A percentile compares a stretch with the other conserved stretches of the same genome.
Evolutionary conservation across 345 rosid genomes (phyloP).

Genomic region (thale cress (Arabidopsis thaliana)): DNA sequence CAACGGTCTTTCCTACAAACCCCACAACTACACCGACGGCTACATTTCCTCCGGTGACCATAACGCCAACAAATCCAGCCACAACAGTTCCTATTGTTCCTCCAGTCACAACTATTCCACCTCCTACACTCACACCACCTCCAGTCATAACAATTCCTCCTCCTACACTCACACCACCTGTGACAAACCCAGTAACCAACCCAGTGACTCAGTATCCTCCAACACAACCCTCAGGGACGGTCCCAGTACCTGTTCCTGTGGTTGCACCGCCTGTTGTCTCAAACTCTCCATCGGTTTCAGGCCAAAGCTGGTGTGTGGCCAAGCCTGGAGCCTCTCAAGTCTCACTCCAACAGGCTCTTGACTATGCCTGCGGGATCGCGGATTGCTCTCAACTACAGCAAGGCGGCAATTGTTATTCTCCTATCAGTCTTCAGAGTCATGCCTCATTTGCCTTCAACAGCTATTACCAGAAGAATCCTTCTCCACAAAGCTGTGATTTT

Average conservation of each 20-base stretch:
- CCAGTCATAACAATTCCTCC: conserved; percentile 37
- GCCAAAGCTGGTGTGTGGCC: conserved; percentile 93
- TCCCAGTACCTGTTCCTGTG: conserved; percentile 73
- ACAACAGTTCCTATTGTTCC: conserved; percentile 46
- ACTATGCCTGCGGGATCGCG: conserved; percentile 89
- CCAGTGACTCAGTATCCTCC: conserved; percentile 67
- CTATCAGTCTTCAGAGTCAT: conserved; percentile 70
- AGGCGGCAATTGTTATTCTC: conserved; percentile 82
- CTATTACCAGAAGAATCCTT: conserved; percentile 88
- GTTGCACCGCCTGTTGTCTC: conserved; percentile 63
- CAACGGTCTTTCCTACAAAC: conserved; percentile 51
- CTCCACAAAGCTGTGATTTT: conserved; percentile 83
- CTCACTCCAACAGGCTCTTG: conserved; percentile 74
- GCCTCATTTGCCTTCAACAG: conserved; percentile 95
- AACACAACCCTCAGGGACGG: conserved; percentile 55
- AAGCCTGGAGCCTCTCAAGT: conserved; percentile 63
- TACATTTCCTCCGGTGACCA: conserved; percentile 46
- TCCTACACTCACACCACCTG: conserved; percentile 48
- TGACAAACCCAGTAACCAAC: conserved; percentile 64
- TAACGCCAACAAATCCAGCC: conserved; percentile 57
- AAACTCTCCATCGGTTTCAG: conserved; percentile 67
- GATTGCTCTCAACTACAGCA: conserved; percentile 91
- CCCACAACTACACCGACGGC: conserved; percentile 58
- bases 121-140: conserved; percentile 51
- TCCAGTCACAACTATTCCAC: conserved; percentile 55